Conservation (phyloP, 805 yeast species). For the Peterozyma toletana region DNA sequence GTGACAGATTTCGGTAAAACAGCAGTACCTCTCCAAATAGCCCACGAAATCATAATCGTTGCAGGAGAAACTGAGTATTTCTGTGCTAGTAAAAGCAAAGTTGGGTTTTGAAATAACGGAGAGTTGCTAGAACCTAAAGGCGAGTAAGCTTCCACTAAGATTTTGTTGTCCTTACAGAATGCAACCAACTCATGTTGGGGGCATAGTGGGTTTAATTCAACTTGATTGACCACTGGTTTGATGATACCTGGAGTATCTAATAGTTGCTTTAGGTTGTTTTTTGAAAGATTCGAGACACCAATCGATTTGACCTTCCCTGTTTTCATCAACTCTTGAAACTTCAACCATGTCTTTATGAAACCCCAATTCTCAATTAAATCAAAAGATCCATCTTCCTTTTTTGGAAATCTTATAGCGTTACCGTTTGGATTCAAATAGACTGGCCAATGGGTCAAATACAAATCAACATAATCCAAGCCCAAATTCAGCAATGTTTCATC, state of each 20-base stretch:
- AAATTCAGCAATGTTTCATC: slow-evolving; percentile 43
- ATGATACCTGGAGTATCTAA: slow-evolving; percentile 39
- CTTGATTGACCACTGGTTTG: slow-evolving; percentile 68
- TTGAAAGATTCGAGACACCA: slow-evolving; percentile 75
- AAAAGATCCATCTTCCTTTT: slow-evolving; percentile 26
- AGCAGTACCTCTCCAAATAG: slow-evolving; percentile 40
- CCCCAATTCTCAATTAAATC: slow-evolving; percentile 25
- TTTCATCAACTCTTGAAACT: slow-evolving; percentile 50
- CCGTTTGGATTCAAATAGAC: slow-evolving; percentile 32
- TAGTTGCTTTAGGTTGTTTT: slow-evolving; percentile 44
- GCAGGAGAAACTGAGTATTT: slow-evolving; percentile 40
- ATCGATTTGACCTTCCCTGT: slow-evolving; percentile 54
- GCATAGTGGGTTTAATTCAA: slow-evolving; percentile 69
- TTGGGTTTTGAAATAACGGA: slow-evolving; percentile 40
- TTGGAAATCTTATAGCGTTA: slow-evolving; percentile 23
- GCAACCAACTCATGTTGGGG: slow-evolving; percentile 58
- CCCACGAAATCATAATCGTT: slow-evolving; percentile 51
- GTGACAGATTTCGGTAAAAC: slow-evolving; percentile 29
- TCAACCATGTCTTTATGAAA: slow-evolving; percentile 57
- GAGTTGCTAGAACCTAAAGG: slow-evolving; percentile 64
- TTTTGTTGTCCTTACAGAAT: slow-evolving; percentile 44
- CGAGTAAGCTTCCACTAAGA: slow-evolving; percentile 67
- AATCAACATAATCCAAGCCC: slow-evolving; percentile 55
- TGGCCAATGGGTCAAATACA: slow-evolving; percentile 68
- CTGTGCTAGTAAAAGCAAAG: slow-evolving; percentile 35